Percentiles rank a stretch among this genome's conserved stretches.
phyloP scores from a whole-genome alignment of 2,329 filamentous ascomycete species.

The Rhynchosporium secalis region DNA sequence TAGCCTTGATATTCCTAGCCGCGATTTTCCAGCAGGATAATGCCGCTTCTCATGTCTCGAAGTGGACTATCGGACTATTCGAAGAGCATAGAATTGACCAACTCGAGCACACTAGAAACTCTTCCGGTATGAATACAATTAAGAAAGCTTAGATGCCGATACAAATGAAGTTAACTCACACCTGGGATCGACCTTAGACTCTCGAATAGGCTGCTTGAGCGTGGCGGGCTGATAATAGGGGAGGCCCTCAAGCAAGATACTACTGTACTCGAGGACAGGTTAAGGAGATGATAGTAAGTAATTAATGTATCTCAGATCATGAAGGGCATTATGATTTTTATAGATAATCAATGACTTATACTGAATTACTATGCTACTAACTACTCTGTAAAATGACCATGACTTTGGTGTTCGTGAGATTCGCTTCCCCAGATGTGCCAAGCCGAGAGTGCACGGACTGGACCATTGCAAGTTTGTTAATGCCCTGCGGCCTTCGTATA shows the following conservation, averaged over 20 bases:
- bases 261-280: no score
- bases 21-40: constrained; percentile 14
- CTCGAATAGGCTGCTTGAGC: constrained; percentile 13
- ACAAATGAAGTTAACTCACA: constrained; percentile 12
- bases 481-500: no score
- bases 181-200: constrained; percentile 11
- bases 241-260: not conserved
- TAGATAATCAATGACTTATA: no score
- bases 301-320: no score
- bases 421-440: no score
- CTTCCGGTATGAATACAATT: constrained; percentile 18
- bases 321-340: no score
- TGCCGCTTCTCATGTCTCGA: constrained; percentile 10
- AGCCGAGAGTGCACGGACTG: no score
- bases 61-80: not conserved
- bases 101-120: constrained; percentile 15
- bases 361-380: no score
- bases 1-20: not conserved
- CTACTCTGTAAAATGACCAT: no score
- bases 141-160: constrained; percentile 15
- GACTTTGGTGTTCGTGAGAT: no score
- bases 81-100: constrained; percentile 12
- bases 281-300: no score
- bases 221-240: not conserved
- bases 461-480: no score